Evolutionary conservation across 768 basidiomycete species (phyloP).

Genomic region (Cystofilobasidium macerans): DNA sequence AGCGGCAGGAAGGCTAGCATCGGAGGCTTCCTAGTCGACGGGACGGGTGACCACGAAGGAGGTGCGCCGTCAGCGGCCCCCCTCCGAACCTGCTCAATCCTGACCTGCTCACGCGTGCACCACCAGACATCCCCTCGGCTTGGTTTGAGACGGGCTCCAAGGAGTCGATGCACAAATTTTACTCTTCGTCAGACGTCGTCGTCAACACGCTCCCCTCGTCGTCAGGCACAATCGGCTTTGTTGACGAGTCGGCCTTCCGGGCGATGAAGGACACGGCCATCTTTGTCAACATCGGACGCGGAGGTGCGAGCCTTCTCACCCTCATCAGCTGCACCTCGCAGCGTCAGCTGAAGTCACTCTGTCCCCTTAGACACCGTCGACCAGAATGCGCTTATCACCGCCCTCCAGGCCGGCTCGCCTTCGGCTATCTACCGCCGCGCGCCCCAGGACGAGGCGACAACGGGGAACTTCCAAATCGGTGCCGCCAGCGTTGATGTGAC

Average conservation of each 20-base stretch:
- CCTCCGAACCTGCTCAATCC: not conserved
- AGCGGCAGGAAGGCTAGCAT: slow-evolving; percentile 23
- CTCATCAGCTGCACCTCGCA: no score
- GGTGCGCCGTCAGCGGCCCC: not conserved
- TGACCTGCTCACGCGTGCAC: no score
- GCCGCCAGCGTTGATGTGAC: slow-evolving; percentile 11
- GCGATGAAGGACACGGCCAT: slow-evolving; percentile 10
- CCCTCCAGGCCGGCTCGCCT: slow-evolving; percentile 18
- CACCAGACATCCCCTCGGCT: slow-evolving; percentile 23
- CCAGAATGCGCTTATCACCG: slow-evolving; percentile 26
- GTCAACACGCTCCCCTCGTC: slow-evolving; percentile 27
- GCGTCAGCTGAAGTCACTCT: no score
- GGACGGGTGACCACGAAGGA: slow-evolving; percentile 28
- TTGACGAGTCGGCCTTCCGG: slow-evolving; percentile 26
- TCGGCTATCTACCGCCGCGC: not conserved
- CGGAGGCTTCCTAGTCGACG: slow-evolving; percentile 24
- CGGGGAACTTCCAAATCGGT: slow-evolving; percentile 15
- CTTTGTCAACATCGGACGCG: slow-evolving; percentile 19
- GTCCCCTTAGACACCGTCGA: slow-evolving; percentile 26
- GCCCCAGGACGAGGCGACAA: slow-evolving; percentile 2
- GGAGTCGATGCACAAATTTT: slow-evolving; percentile 24
- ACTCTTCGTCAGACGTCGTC: slow-evolving; percentile 25
- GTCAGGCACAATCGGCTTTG: slow-evolving; percentile 15
- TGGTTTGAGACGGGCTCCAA: slow-evolving; percentile 26
- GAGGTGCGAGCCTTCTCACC: not conserved